phyloP scores from a whole-genome alignment of 2,329 filamentous ascomycete species.

The Colletotrichum tropicicola region DNA sequence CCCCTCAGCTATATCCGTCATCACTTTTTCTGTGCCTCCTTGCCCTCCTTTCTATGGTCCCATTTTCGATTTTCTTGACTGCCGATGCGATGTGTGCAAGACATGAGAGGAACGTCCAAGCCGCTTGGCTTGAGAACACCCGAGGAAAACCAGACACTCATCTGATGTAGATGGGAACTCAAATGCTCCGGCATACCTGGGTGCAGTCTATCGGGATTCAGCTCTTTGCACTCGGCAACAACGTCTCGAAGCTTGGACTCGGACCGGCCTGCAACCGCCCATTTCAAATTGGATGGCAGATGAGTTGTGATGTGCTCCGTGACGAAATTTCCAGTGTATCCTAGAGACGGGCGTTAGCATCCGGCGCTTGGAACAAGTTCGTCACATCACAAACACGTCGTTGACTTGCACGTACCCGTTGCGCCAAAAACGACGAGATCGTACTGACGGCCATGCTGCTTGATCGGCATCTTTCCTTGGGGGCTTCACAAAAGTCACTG shows the following conservation, averaged over 20 bases:
- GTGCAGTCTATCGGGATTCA: slow-evolving; percentile 74
- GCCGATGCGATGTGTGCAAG: not conserved
- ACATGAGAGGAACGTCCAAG: not conserved
- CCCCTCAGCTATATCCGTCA: not conserved
- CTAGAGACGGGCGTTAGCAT: slow-evolving; percentile 47
- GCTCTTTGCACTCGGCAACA: slow-evolving; percentile 69
- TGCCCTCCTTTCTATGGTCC: not conserved
- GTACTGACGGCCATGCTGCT: slow-evolving; percentile 62
- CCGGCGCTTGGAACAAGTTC: not conserved
- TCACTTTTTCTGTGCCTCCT: not conserved
- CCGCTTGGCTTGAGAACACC: not conserved
- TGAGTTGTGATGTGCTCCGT: slow-evolving; percentile 78
- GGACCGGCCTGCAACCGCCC: slow-evolving; percentile 90
- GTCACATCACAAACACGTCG: not conserved
- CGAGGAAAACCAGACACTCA: not conserved
- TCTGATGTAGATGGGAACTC: slow-evolving; percentile 1
- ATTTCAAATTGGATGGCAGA: slow-evolving; percentile 81
- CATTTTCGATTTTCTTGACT: not conserved
- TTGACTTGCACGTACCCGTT: slow-evolving; percentile 52
- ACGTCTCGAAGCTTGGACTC: slow-evolving; percentile 76
- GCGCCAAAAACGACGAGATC: slow-evolving; percentile 67
- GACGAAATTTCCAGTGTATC: slow-evolving; percentile 84
- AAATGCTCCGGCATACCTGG: slow-evolving; percentile 65
- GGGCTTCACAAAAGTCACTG: no score
- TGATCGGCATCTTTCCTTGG: slow-evolving; percentile 56